Base-by-base conservation (phyloP, 345 rosid species). In the Ailanthus altissimus region DNA sequence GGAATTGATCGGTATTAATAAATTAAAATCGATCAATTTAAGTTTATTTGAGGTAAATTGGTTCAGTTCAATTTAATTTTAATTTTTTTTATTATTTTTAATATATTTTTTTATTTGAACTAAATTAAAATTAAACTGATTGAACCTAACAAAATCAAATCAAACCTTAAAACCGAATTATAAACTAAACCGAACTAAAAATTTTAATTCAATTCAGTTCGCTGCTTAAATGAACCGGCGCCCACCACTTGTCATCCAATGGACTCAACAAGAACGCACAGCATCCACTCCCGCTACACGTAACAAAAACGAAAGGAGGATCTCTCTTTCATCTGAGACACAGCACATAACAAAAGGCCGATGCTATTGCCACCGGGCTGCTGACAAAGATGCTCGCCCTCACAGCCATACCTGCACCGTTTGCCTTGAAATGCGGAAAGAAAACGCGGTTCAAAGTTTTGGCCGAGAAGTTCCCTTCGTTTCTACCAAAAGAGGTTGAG, bases 401-500 rank as follows among this genome's bases (percentile, higher is more conserved):
- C 72, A 72, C 75, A 36, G 66, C 79, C 71, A 21, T 2, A 47
- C 9, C 77, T 10, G 56, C 73, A 0, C 63, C 79, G 18, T 16
- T 53, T 18, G 73, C 74, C 23, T 9, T 42, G 6, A 68, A 25
- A 43, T 32, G 68, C 64, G 64, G 61, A 46, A 38, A 59, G 57
- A 69, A 51, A 56, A 66, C 58, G 49, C 83, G 77, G 20, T 77
- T 75, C 83, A 72, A 70, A 4, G 61, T 75, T 50, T 36, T 65
- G 5, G 82, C 84, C 18, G 73, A 81, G 51, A 57, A 53, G 67
- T 88, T 88, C 63, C 93, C 93, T 81, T 54, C 92, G 15, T 89
- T 91, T 77, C 84, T 91, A 5, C 96, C 92, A 21, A 88, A 81
- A 72, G 78, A 91, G 79, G 86, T 89, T 14, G 84, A 86, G 50